These are phyloP conservation scores for Taphrina populina DNA, from an alignment of 1,139 yeast genomes.

Conservation along the genomic window DNA sequence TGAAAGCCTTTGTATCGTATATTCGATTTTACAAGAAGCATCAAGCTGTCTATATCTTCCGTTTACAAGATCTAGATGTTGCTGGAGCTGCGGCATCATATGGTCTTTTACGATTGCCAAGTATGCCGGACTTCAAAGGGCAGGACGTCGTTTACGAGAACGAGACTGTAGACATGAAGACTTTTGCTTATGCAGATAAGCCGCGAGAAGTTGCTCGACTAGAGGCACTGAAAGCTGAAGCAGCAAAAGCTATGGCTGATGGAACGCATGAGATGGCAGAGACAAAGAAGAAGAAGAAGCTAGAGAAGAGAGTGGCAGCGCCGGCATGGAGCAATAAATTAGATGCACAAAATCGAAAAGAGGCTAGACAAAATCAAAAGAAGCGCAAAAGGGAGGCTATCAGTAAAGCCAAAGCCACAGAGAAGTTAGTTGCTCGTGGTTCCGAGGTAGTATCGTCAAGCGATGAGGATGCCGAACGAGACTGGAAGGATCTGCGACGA, in stretches of 20 bases:
- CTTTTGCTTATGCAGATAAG: conserved; percentile 34
- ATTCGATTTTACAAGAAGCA: conserved; percentile 83
- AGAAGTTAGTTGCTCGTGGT: not conserved
- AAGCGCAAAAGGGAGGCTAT: conserved; percentile 62
- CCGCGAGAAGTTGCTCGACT: conserved; percentile 33
- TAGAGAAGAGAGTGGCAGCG: conserved; percentile 53
- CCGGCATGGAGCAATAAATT: conserved; percentile 77
- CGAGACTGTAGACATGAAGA: conserved; percentile 32
- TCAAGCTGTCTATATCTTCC: conserved; percentile 84
- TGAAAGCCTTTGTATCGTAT: conserved; percentile 79
- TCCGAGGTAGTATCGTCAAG: conserved; percentile 43
- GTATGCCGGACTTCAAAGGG: conserved; percentile 80
- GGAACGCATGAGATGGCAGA: not conserved
- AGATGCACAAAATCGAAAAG: conserved; percentile 43
- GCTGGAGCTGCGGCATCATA: conserved; percentile 70
- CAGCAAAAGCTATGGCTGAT: not conserved
- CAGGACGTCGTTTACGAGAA: conserved; percentile 21
- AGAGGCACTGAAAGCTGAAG: conserved; percentile 24
- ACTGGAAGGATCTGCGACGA: conserved; percentile 7
- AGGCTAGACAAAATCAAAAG: conserved; percentile 59
- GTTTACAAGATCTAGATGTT: conserved; percentile 69
- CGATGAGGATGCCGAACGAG: conserved; percentile 46
- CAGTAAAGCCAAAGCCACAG: not conserved
- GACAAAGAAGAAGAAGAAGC: conserved; percentile 3
- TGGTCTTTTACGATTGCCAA: conserved; percentile 80